Evolutionary conservation across 2,329 filamentous ascomycete genomes (phyloP).

Genomic region (Diaporthe destruens): DNA sequence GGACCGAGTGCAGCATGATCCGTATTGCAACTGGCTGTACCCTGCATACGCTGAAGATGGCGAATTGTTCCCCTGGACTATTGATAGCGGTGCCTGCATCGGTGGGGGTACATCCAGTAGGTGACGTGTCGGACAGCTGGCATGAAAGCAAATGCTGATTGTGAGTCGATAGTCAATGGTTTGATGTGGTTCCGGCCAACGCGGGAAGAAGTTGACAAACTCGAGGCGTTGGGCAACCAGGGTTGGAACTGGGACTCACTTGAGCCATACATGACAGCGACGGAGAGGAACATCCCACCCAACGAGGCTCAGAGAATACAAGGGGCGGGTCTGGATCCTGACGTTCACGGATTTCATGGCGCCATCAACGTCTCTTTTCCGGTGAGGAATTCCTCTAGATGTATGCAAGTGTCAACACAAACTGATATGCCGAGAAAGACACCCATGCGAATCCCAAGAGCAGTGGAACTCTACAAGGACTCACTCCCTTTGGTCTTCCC

Average conservation of each 20-base stretch:
- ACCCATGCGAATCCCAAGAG: slow-evolving; percentile 45
- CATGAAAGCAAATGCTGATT: accelerated
- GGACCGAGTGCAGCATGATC: slow-evolving; percentile 40
- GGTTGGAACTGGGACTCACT: slow-evolving; percentile 41
- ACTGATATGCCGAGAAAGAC: slow-evolving; percentile 28
- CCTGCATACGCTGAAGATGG: slow-evolving; percentile 44
- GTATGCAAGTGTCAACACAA: accelerated
- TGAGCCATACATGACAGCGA: slow-evolving; percentile 41
- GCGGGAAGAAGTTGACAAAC: slow-evolving; percentile 43
- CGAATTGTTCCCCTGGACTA: slow-evolving; percentile 36
- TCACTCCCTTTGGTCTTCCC: slow-evolving; percentile 43
- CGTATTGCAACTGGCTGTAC: slow-evolving; percentile 45
- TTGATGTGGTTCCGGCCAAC: slow-evolving; percentile 47
- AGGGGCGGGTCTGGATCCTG: slow-evolving; percentile 38
- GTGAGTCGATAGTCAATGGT: slow-evolving; percentile 43
- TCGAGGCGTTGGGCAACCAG: slow-evolving; percentile 42
- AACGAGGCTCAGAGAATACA: slow-evolving; percentile 42
- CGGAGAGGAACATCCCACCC: slow-evolving; percentile 45
- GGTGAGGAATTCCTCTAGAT: slow-evolving; percentile 29
- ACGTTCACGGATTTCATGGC: slow-evolving; percentile 41
- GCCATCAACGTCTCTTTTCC: slow-evolving; percentile 46
- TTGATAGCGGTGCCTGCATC: slow-evolving; percentile 46
- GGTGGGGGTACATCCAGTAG: slow-evolving; percentile 46
- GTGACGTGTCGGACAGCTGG: not conserved
- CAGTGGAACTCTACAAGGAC: slow-evolving; percentile 45